Conservation (phyloP, 163 green algal genomes). For the Prototheca stagnorum region DNA sequence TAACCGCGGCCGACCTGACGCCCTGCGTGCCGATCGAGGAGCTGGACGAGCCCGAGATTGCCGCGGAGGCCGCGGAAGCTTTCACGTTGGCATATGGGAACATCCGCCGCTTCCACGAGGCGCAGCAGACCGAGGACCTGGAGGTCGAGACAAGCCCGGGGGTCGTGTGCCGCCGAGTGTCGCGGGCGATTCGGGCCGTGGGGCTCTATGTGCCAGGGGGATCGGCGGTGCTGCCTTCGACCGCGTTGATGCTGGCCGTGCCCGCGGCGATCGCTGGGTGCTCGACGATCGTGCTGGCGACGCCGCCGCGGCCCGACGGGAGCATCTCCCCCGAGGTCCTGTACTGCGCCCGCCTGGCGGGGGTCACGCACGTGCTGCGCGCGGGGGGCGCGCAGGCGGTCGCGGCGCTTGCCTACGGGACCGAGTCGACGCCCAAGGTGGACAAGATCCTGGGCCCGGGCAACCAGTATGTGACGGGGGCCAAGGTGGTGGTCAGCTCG, state of each 20-base stretch:
- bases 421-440: conserved; percentile 81
- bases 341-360: conserved; percentile 89
- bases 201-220: conserved; percentile 96
- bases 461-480: conserved; percentile 98
- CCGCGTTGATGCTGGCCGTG: conserved; percentile 86
- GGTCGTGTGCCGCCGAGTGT: conserved; percentile 70
- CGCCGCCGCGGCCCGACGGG: conserved; percentile 73
- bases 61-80: conserved; percentile 44
- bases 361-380: conserved; percentile 90
- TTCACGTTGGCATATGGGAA: conserved; percentile 93
- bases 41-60: conserved; percentile 58
- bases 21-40: conserved; percentile 46
- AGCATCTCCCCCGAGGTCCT: conserved; percentile 78
- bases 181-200: conserved; percentile 62
- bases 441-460: conserved; percentile 94
- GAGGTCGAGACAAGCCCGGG: conserved; percentile 94
- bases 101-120: conserved; percentile 83
- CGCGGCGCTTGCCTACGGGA: conserved; percentile 87
- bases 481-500: conserved; percentile 87
- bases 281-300: conserved; percentile 85
- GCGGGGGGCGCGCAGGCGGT: conserved; percentile 90
- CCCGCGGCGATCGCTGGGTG: conserved; percentile 87
- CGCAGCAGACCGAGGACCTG: conserved; percentile 48
- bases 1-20: conserved; percentile 36
- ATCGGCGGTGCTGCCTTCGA: conserved; percentile 83